Evolutionary conservation across 1,139 yeast genomes (phyloP), one percentile per base, ranked within the genome.

Genomic region (Lodderomyces beijingensis): DNA sequence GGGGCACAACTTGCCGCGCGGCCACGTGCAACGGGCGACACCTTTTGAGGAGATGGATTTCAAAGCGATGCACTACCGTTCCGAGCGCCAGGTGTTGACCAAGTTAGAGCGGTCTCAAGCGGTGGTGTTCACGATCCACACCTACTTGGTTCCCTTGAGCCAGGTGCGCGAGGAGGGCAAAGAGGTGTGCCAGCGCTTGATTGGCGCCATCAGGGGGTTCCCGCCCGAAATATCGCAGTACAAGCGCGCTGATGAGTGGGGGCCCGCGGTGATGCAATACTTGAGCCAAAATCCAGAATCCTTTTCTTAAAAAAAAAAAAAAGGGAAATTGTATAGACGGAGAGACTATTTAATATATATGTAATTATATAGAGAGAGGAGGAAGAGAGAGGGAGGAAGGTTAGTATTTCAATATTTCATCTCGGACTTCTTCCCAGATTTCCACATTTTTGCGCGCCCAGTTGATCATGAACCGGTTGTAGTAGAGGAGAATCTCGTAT

Each of bases 391-490:
- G 21, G 21, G 21, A 19, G 21, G 21, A 19, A 10, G 21, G 21
- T 19, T 19, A 8, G 21, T 19, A 19, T n/a, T n/a, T n/a, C n/a
- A n/a, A n/a, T n/a, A 69, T 50, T 36, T 68, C 75, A 14, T 64
- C 67, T 39, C 65, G 66, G 9, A 82, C 78, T 41, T 80, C 88
- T 46, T 78, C 79, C 91, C 91, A 82, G 32, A 76, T 68, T 44
- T 81, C 87, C 32, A 78, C 57, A 49, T 80, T 81, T 57, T 78
- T 78, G 46, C 66, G 69, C 3, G 86, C 85, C 88, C 89, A 82
- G 38, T 71, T 77, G 24, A 78, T 59, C 30, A 82, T 69, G 37
- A 76, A 72, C 28, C 73, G 61, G 37, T 79, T 72, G 47, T 79
- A 81, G 17, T 75, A 70, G 29, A 63, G 44, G 19, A 75, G 53